phyloP scores from a whole-genome alignment of 108 stramenopile genomes.

The Conticribra weissflogii region DNA sequence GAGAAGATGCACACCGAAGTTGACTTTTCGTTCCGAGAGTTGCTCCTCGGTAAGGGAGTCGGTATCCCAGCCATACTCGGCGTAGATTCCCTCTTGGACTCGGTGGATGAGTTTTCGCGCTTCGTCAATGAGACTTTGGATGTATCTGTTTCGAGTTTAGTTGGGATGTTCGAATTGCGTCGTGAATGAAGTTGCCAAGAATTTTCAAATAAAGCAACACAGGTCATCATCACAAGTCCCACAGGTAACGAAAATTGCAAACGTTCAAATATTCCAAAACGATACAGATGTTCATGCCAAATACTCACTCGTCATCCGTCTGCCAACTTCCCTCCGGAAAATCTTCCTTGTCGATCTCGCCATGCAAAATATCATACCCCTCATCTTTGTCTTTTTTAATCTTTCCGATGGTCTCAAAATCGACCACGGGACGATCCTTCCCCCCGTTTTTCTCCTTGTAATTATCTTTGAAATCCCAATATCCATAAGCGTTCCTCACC shows the following conservation, averaged over 20 bases:
- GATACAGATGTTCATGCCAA: not conserved
- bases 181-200: too few relatives aligned
- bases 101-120: constrained; percentile 55
- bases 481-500: constrained; percentile 29
- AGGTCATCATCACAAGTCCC: too few relatives aligned
- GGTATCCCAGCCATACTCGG: constrained; percentile 64
- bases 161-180: too few relatives aligned
- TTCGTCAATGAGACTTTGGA: constrained; percentile 56
- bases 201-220: too few relatives aligned
- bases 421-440: constrained; percentile 18
- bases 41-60: constrained; percentile 16
- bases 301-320: constrained; percentile 50
- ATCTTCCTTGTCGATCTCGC: constrained; percentile 40
- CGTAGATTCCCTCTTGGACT: constrained; percentile 66
- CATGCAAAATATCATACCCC: constrained; percentile 14
- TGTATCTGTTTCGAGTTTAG: too few relatives aligned
- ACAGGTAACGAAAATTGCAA: too few relatives aligned
- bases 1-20: constrained; percentile 18
- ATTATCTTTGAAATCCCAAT: constrained; percentile 35
- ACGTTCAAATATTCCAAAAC: not conserved
- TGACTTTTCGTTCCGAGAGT: constrained; percentile 5
- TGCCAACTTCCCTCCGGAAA: constrained; percentile 68
- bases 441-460: constrained; percentile 4
- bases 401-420: constrained; percentile 18
- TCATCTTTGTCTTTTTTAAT: constrained; percentile 1